Base-by-base conservation (phyloP, 2,329 filamentous ascomycete genomes). In the Diaporthe amygdali region DNA sequence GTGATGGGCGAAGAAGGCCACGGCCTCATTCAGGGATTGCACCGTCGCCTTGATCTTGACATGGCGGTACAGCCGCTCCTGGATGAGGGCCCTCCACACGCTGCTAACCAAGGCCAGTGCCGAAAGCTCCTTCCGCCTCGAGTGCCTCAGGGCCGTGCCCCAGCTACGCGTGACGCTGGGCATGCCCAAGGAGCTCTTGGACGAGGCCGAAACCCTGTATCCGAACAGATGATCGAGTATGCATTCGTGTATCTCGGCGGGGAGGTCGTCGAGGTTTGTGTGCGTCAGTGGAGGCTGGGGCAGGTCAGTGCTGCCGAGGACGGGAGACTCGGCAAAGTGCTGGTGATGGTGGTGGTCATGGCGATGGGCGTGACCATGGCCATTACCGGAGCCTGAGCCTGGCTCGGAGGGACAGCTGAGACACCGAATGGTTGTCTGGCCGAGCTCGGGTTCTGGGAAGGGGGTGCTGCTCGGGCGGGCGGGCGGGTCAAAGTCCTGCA, bases 31-130 rank as follows among this genome's bases (percentile, higher is more conserved):
- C 49, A 93, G 81, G 20, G 88, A 91, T n/a, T 88, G 85, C 46
- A 88, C 83, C 0, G 91, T 93, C 0, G 91, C 92, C 81, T 93
- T 93, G 75, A 94, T 84, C 80, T 94, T 94, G 82, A 94, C 89
- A 78, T 94, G 92, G 51, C 92, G 87, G 81, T 93, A 95, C 2
- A 95, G 86, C 46, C 92, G 87, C 77, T 92, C 88, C 78, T 94
- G 93, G 25, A 95, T 89, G 69, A 94, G 77, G 44, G 85, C 82
- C 61, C 91, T 87, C 92, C 92, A 94, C n/a, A 87, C 81, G 5
- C 80, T 84, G 75, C 84, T 89, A 56, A 91, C 89, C 66, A 93
- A 81, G 3, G 92, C 89, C 71, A 94, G 79, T 74, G 91, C 86
- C 0, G 92, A 92, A 44, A 94, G 83, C 71, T 92, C 90, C 73